These are phyloP conservation scores for Solanum microdontum DNA, from an alignment of 257 asterid species.

Conservation along the genomic window DNA sequence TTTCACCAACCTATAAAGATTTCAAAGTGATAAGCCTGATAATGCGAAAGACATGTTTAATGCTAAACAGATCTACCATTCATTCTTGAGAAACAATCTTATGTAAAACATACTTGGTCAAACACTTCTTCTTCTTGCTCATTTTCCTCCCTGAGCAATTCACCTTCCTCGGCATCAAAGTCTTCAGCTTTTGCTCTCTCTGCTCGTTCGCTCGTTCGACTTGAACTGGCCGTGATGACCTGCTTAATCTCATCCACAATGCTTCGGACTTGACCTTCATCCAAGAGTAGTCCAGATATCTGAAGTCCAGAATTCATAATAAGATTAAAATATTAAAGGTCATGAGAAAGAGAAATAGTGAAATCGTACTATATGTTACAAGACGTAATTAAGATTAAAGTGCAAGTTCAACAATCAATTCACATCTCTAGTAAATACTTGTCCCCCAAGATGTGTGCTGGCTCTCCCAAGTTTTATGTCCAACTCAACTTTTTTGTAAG, in stretches of 20 bases:
- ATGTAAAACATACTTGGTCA: conserved; percentile 61
- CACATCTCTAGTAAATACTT: background rate
- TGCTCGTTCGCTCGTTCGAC: conserved; percentile 72
- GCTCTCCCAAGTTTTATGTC: background rate
- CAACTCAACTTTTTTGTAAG: background rate
- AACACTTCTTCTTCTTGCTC: conserved; percentile 99
- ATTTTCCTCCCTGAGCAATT: conserved; percentile 85
- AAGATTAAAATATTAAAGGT: background rate
- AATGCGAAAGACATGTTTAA: background rate
- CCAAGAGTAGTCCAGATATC: conserved; percentile 81
- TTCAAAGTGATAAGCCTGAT: background rate
- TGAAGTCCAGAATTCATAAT: conserved; percentile 16
- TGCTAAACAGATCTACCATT: background rate
- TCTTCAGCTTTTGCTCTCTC: conserved; percentile 97
- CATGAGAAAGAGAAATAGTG: background rate
- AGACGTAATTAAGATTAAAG: background rate
- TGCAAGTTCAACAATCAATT: background rate
- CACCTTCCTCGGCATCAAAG: conserved; percentile 97
- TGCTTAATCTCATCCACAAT: conserved; percentile 85
- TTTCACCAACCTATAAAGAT: conserved; percentile 77
- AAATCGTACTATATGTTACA: background rate
- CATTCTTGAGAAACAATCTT: background rate
- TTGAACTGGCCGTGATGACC: conserved; percentile 88
- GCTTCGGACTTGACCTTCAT: conserved; percentile 87
- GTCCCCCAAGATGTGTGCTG: background rate